These are phyloP conservation scores for Vachellia pachyceras DNA, from an alignment of 306 rosid genomes.

Conservation along the genomic window DNA sequence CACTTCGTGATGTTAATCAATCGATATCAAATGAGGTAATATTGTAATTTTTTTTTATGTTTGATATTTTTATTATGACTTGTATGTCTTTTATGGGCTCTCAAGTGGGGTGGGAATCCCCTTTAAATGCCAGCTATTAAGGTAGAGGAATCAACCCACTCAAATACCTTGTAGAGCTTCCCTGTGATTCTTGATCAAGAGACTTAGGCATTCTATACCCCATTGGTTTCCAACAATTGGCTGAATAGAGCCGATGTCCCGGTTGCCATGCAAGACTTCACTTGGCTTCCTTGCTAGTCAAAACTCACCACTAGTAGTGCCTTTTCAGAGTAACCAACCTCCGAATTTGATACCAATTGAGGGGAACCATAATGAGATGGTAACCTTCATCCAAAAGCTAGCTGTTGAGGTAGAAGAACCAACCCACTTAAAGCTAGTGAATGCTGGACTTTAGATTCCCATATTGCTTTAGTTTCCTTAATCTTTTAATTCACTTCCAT, in stretches of 20 bases:
- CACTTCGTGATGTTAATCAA: slow-evolving; percentile 64
- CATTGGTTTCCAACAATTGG: neutral
- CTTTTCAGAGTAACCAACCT: neutral
- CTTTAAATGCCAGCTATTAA: neutral
- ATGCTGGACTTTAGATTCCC: neutral
- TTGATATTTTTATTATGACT: slow-evolving; percentile 25
- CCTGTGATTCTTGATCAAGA: neutral
- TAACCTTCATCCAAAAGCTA: neutral
- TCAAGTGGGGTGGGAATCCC: neutral
- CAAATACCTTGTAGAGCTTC: neutral
- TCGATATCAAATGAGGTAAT: slow-evolving; percentile 53
- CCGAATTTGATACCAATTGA: neutral
- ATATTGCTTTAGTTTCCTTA: neutral
- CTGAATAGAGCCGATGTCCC: neutral
- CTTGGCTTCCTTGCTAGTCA: neutral
- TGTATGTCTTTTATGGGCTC: neutral
- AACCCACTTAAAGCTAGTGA: neutral
- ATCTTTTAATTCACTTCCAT: slow-evolving; percentile 18
- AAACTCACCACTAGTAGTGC: neutral
- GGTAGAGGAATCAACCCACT: neutral
- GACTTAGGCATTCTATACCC: neutral
- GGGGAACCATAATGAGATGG: neutral
- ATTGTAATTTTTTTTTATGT: slow-evolving; percentile 42
- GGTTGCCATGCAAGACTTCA: neutral
- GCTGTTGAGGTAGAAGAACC: neutral